Conservation (phyloP, 805 yeast genomes). For the Myxozyma sirexii region DNA sequence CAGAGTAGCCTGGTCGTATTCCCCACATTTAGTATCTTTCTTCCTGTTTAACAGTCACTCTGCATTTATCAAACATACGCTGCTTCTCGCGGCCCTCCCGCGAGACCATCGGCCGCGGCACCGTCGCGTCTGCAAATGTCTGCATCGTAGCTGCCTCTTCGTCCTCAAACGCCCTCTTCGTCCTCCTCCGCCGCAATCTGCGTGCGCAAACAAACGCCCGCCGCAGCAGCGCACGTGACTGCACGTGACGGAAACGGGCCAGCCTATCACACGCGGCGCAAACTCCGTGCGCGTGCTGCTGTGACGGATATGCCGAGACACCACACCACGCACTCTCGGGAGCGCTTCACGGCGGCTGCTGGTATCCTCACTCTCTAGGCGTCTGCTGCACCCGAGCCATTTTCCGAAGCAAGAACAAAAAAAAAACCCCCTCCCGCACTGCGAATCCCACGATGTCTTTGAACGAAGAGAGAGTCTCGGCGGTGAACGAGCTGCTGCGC, state of each 20-base stretch:
- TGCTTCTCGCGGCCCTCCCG: slow-evolving; percentile 46
- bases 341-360: too few relatives aligned
- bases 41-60: too few relatives aligned
- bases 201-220: too few relatives aligned
- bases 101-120: slow-evolving; percentile 40
- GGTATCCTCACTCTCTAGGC: too few relatives aligned
- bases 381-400: too few relatives aligned
- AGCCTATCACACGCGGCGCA: slow-evolving; percentile 6
- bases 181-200: too few relatives aligned
- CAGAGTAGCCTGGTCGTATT: slow-evolving; percentile 47
- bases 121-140: not conserved
- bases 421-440: too few relatives aligned
- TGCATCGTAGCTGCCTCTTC: not conserved
- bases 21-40: not conserved
- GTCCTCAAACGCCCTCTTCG: not conserved
- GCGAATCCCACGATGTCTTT: too few relatives aligned
- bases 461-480: too few relatives aligned
- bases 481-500: too few relatives aligned
- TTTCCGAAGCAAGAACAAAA: too few relatives aligned
- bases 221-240: not conserved
- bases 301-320: not conserved
- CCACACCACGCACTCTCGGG: not conserved
- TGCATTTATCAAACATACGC: too few relatives aligned
- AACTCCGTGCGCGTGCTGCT: not conserved
- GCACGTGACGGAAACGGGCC: not conserved